Conservation (phyloP, 495 filamentous ascomycete species). For the Trichoderma erinaceum region DNA sequence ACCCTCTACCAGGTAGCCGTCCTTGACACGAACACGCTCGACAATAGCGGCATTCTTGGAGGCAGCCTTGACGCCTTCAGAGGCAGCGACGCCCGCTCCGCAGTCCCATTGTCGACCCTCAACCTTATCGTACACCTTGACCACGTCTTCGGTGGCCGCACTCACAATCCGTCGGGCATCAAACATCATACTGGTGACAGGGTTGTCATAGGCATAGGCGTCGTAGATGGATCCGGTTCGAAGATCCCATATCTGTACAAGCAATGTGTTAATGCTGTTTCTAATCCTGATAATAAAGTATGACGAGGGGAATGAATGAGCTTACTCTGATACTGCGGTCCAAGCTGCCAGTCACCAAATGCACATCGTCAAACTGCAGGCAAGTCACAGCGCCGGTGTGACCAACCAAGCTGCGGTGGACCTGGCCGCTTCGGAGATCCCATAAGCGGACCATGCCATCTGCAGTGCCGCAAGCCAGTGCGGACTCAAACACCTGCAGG, state of each 20-base stretch:
- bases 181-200: slow-evolving; percentile 97
- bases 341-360: slow-evolving; percentile 87
- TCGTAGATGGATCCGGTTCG: slow-evolving; percentile 94
- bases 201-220: slow-evolving; percentile 90
- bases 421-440: slow-evolving; percentile 94
- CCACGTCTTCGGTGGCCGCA: slow-evolving; percentile 83
- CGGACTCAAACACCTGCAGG: slow-evolving; percentile 93
- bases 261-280: slow-evolving; percentile 14
- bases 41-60: slow-evolving; percentile 60
- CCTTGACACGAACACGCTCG: slow-evolving; percentile 83
- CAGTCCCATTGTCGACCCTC: slow-evolving; percentile 97
- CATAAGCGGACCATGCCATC: slow-evolving; percentile 97
- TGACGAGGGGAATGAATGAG: slow-evolving; percentile 17
- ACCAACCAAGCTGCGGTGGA: slow-evolving; percentile 91
- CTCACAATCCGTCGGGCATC: slow-evolving; percentile 85
- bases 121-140: slow-evolving; percentile 96
- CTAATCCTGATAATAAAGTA: slow-evolving; percentile 6
- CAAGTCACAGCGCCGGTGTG: slow-evolving; percentile 95
- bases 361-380: slow-evolving; percentile 93
- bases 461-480: slow-evolving; percentile 94
- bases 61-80: slow-evolving; percentile 53
- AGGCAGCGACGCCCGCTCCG: slow-evolving; percentile 66
- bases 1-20: slow-evolving; percentile 91
- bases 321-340: slow-evolving; percentile 92
- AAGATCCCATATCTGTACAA: slow-evolving; percentile 89